Percentiles rank a stretch among this genome's conserved stretches.
phyloP scores from a whole-genome alignment of 1,284 basidiomycete species.

The Tremellales sp. region DNA sequence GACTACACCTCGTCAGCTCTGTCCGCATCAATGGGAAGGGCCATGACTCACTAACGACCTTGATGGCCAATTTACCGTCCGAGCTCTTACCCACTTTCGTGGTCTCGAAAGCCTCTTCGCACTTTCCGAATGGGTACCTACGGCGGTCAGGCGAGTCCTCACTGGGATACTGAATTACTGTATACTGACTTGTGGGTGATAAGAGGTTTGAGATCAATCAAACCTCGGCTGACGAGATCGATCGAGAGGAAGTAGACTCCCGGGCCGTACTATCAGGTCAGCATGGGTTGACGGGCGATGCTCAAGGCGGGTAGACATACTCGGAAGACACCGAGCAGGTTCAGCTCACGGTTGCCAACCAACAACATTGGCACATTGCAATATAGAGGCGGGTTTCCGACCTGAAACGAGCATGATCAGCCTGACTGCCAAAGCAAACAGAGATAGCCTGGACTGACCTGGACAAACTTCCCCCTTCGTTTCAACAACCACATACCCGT shows the following conservation, averaged over 20 bases:
- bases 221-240: constrained; percentile 53
- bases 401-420: constrained; percentile 9
- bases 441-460: not conserved
- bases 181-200: constrained; percentile 48
- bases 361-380: constrained; percentile 19
- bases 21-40: not conserved
- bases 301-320: constrained; percentile 2
- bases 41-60: constrained; percentile 13
- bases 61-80: constrained; percentile 48
- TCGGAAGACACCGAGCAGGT: constrained; percentile 30
- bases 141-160: constrained; percentile 11
- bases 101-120: constrained; percentile 51
- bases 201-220: constrained; percentile 55
- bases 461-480: constrained; percentile 16
- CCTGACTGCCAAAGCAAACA: not conserved
- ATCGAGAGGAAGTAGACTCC: constrained; percentile 53
- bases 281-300: not conserved
- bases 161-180: not conserved
- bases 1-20: not conserved
- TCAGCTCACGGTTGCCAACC: constrained; percentile 27
- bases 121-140: constrained; percentile 55
- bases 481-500: constrained; percentile 55
- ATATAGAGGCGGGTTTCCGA: constrained; percentile 19
- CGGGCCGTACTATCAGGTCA: constrained; percentile 36
- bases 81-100: constrained; percentile 61